phyloP scores from a whole-genome alignment of 2,329 filamentous ascomycete genomes.

The Pyrenochaeta sp. region DNA sequence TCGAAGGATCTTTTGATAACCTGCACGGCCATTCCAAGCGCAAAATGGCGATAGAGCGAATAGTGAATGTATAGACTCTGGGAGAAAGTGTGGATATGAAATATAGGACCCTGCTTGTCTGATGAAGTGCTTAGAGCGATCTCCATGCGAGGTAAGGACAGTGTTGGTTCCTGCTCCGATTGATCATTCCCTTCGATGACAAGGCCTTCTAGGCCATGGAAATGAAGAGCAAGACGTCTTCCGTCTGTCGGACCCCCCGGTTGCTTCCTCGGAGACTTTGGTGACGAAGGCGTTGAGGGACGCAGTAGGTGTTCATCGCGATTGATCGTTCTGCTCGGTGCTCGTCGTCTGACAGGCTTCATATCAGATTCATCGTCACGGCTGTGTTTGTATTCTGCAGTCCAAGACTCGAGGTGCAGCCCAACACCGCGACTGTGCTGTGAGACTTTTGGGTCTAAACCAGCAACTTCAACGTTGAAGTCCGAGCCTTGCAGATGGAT shows the following conservation, averaged over 20 bases:
- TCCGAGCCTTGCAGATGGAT: slow-evolving; percentile 86
- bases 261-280: slow-evolving; percentile 60
- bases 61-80: slow-evolving; percentile 84
- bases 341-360: slow-evolving; percentile 69
- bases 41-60: slow-evolving; percentile 92
- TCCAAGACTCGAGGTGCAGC: slow-evolving; percentile 86
- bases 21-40: slow-evolving; percentile 79
- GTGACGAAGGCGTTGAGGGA: slow-evolving; percentile 58
- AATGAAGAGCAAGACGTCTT: slow-evolving; percentile 79
- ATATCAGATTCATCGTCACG: slow-evolving; percentile 70
- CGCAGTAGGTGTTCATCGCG: slow-evolving; percentile 69
- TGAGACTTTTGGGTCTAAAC: slow-evolving; percentile 83
- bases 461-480: slow-evolving; percentile 89
- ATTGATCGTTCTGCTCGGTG: slow-evolving; percentile 67
- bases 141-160: slow-evolving; percentile 87
- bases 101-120: slow-evolving; percentile 84
- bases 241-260: slow-evolving; percentile 69
- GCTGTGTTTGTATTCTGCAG: slow-evolving; percentile 86
- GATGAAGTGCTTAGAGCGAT: slow-evolving; percentile 83
- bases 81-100: slow-evolving; percentile 84
- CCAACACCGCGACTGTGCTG: slow-evolving; percentile 82
- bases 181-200: slow-evolving; percentile 87
- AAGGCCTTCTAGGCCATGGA: slow-evolving; percentile 85
- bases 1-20: slow-evolving; percentile 66
- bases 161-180: slow-evolving; percentile 84